A percentile compares a stretch with the other conserved stretches of the same genome.
phyloP scores from a whole-genome alignment of 1,284 basidiomycete genomes.

The Chalciporus sp. region DNA sequence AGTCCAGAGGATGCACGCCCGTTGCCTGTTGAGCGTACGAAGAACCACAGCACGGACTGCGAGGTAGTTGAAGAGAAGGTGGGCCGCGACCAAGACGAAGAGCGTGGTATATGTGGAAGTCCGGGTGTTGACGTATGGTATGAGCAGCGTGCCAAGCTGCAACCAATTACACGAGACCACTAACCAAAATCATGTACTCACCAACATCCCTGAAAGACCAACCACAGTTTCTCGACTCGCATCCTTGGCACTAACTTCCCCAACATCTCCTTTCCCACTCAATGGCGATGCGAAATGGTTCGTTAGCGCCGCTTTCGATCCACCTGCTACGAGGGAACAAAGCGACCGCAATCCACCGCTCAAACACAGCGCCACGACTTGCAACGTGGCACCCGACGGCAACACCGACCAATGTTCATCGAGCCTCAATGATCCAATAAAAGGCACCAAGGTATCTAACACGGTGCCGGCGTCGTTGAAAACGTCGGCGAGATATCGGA shows the following conservation, averaged over 20 bases:
- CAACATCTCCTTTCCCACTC: slow-evolving; percentile 55
- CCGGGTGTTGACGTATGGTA: slow-evolving; percentile 54
- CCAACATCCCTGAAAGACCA: slow-evolving; percentile 66
- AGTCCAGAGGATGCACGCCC: slow-evolving; percentile 55
- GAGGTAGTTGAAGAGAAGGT: slow-evolving; percentile 60
- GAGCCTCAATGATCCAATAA: slow-evolving; percentile 43
- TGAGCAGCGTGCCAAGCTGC: slow-evolving; percentile 59
- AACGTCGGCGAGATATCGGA: slow-evolving; percentile 69
- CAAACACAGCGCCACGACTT: slow-evolving; percentile 53
- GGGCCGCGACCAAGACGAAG: slow-evolving; percentile 51
- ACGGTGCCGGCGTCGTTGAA: slow-evolving; percentile 63
- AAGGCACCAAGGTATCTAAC: slow-evolving; percentile 61
- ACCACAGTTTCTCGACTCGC: slow-evolving; percentile 71
- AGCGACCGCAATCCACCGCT: slow-evolving; percentile 59
- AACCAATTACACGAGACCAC: slow-evolving; percentile 2
- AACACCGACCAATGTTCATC: slow-evolving; percentile 18
- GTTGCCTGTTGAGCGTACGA: slow-evolving; percentile 61
- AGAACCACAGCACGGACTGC: slow-evolving; percentile 59
- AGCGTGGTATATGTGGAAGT: slow-evolving; percentile 53
- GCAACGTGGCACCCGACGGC: slow-evolving; percentile 38
- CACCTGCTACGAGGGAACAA: slow-evolving; percentile 62
- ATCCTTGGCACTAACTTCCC: slow-evolving; percentile 72
- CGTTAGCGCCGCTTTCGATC: slow-evolving; percentile 69
- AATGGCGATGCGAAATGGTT: slow-evolving; percentile 62
- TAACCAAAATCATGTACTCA: slow-evolving; percentile 35